Conservation (phyloP, 2,329 filamentous ascomycete species). For the Pseudodiploospora longispora region DNA sequence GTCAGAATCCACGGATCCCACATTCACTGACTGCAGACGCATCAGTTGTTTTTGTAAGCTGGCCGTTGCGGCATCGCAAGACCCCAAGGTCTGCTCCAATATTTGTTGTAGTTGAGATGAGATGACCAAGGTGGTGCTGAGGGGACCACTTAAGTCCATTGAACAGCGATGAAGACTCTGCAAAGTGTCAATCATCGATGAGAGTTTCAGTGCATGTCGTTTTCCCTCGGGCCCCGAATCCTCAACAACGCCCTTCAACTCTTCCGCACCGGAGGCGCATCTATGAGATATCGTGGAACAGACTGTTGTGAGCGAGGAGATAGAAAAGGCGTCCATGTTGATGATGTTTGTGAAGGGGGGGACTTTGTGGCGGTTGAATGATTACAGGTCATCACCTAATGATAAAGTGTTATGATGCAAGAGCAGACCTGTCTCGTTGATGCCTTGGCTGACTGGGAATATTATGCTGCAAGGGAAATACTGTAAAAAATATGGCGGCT, state of each 20-base stretch:
- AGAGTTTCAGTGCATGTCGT: constrained; percentile 13
- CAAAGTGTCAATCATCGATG: constrained; percentile 15
- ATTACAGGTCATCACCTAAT: too few relatives aligned
- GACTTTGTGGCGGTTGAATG: too few relatives aligned
- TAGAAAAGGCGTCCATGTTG: constrained; percentile 27
- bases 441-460: too few relatives aligned
- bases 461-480: too few relatives aligned
- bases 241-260: constrained; percentile 20
- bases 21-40: constrained; percentile 19
- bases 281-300: constrained; percentile 23
- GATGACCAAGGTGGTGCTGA: constrained; percentile 16
- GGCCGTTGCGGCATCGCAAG: constrained; percentile 21
- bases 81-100: constrained; percentile 18
- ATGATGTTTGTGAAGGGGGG: not conserved
- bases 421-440: too few relatives aligned
- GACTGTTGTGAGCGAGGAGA: constrained; percentile 23
- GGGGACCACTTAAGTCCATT: constrained; percentile 17
- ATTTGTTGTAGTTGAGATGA: constrained; percentile 21
- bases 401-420: too few relatives aligned
- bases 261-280: constrained; percentile 18
- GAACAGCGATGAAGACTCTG: constrained; percentile 18
- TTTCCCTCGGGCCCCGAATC: constrained; percentile 7
- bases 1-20: constrained; percentile 15
- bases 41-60: constrained; percentile 26
- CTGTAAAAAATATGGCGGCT: too few relatives aligned